Evolutionary conservation across 495 filamentous ascomycete genomes (phyloP), one percentile per base, ranked within the genome.

Genomic region (Penicillium samsonianum): DNA sequence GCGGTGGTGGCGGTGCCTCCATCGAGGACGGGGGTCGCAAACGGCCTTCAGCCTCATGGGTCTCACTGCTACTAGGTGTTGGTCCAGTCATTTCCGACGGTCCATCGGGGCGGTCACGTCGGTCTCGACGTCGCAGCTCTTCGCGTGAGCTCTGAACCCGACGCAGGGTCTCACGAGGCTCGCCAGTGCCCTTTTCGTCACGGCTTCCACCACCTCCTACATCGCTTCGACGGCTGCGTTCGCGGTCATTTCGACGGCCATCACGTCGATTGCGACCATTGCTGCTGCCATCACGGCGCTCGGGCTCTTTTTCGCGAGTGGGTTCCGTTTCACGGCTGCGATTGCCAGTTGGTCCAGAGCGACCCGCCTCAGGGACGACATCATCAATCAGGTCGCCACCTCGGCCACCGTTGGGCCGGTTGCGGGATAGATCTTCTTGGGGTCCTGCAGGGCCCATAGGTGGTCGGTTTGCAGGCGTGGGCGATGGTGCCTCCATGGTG

Each of bases 121-220:
- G 72, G 20, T 79, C 77, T 51, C 77, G 71, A n/a, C 72, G 70
- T 50, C 75, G 62, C 35, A 68, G 62, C 40, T 78, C 76, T 33
- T 79, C 77, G 31, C 77, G 75, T 4, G 69, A 60, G 25, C 71
- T 68, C 8, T 67, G 58, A 1, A 63, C 70, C 17, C 75, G 69
- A 17, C 77, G 75, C 22, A 69, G 60, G 10, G 52, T 60, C 48
- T 76, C 72, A 35, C 73, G 69, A 19, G 69, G 65, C 23, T 76
- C 73, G 28, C 43, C 30, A 7, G 55, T 42, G 38, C 59, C 73
- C 3, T 67, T 71, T 5, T 76, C 73, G 28, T 77, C 75, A 11
- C 70, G 69, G 38, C 63, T 54, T 19, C 52, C 54, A n/a, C 65
- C 63, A 20, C 53, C 50, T 26, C 70, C 69, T 37, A 63, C 66